Base-by-base conservation (phyloP, 1,284 basidiomycete species). In the Heterobasidion irregulare region DNA sequence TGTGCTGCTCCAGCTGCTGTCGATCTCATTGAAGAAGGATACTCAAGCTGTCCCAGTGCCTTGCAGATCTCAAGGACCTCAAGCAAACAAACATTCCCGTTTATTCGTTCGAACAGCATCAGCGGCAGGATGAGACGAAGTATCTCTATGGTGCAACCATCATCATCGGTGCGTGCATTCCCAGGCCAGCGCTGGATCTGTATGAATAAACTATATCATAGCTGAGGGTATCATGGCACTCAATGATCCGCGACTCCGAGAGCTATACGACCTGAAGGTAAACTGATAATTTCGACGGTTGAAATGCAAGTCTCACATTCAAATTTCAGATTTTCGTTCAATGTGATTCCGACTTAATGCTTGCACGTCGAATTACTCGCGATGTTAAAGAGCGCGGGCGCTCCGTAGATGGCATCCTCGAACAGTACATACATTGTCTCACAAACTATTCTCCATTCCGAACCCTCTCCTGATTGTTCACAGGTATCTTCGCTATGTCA, bases 71-170 rank as follows among this genome's bases (percentile, higher is more conserved):
- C 58, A 97, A 95, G 69, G 75, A 82, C 6, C 90, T 92, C 64
- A 82, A 73, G 60, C 89, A 91, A 67, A 82, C 84, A 0, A 89
- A 90, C 64, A 93, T 98, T 55, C 95, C 96, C 0, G 83, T 96
- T 8, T 99, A 99, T 70, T 96, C 93, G 1, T 99, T 99, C 68
- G 78, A 82, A 16, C 79, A 92, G 61, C 96, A 99, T 71, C 94
- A 98, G 66, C 80, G 96, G 38, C 71, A 91, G 55, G 76, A 83
- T 3, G 92, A 96, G 65, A 90, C 82, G 36, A 90, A 92, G 65
- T 97, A 98, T 70, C 75, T 98, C 0, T 99, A 98, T 68, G 96
- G 96, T 1, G 94, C 94, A 4, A 84, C 89, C n/a, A 90, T 98
- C 50, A 89, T 98, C 63, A 95, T 98, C 59, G 82, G 91, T 88